Evolutionary conservation across 164 flowering plant species (phyloP).

Genomic region (Chimonanthus praecox): DNA sequence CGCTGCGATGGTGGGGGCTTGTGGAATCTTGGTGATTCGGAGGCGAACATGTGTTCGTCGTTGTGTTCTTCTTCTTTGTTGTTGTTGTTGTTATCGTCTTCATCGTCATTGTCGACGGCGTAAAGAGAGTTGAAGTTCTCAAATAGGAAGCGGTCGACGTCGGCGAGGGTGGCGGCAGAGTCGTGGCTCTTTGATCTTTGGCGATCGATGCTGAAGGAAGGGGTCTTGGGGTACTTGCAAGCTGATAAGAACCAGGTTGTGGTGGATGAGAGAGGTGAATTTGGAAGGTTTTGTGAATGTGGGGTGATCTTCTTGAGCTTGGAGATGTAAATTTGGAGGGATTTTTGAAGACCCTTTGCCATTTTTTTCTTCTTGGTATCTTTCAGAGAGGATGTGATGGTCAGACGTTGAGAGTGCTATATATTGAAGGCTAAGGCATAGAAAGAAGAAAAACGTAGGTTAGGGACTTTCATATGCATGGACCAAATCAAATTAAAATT

Average conservation of each 20-base stretch:
- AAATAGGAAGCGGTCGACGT: conserved; percentile 51
- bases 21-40: conserved; percentile 23
- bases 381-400: not conserved
- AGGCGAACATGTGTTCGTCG: not conserved
- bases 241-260: conserved; percentile 39
- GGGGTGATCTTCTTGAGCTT: conserved; percentile 43
- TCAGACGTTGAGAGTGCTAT: too few species aligned
- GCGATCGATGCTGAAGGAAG: conserved; percentile 37
- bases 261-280: conserved; percentile 12
- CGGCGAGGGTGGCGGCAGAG: conserved; percentile 53
- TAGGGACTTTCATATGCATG: not conserved
- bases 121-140: conserved; percentile 71
- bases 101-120: conserved; percentile 16
- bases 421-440: not conserved
- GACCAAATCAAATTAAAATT: too few species aligned
- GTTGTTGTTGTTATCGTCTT: not conserved
- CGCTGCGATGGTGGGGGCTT: conserved; percentile 32
- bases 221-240: conserved; percentile 62
- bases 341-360: conserved; percentile 38
- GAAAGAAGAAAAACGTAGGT: not conserved
- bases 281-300: conserved; percentile 6
- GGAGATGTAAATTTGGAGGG: conserved; percentile 41
- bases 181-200: not conserved
- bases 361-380: conserved; percentile 3
- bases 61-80: not conserved